Percentiles rank a stretch among this genome's conserved stretches.
Conservation (phyloP, 2,329 filamentous ascomycete genomes). For the Daldinia eschscholtzii region DNA sequence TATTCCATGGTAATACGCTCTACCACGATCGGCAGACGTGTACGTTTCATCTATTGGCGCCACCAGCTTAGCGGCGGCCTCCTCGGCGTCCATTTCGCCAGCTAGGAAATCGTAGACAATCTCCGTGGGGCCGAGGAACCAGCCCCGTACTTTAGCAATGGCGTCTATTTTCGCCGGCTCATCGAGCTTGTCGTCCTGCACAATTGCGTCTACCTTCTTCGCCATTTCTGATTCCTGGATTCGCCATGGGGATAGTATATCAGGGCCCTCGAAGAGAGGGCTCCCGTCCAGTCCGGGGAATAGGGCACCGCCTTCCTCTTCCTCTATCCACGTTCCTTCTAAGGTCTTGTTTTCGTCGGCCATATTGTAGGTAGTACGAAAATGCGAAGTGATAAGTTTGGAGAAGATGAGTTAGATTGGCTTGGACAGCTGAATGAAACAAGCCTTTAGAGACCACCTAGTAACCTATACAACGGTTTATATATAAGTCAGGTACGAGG, state of each 20-base stretch:
- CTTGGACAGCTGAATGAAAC: background rate
- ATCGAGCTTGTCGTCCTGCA: constrained; percentile 28
- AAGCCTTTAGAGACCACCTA: background rate
- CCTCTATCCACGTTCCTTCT: background rate
- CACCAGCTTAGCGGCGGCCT: constrained; percentile 19
- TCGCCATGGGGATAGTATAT: background rate
- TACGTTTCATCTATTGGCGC: constrained; percentile 28
- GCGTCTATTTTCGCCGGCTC: constrained; percentile 33
- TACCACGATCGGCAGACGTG: constrained; percentile 28
- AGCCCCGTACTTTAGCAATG: constrained; percentile 16
- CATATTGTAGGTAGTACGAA: background rate
- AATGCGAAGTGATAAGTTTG: background rate
- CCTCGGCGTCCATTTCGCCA: constrained; percentile 18
- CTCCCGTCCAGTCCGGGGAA: constrained; percentile 2
- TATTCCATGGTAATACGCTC: background rate
- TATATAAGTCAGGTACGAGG: no score
- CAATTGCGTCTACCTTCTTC: constrained; percentile 7
- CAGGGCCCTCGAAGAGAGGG: constrained; percentile 4
- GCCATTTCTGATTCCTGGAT: background rate
- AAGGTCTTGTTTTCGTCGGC: background rate
- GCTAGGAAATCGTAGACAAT: constrained; percentile 25
- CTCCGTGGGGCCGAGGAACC: constrained; percentile 24
- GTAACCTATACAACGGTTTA: no score
- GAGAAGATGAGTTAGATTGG: background rate
- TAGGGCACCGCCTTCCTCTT: background rate